Evolutionary conservation across 1,284 basidiomycete species (phyloP).

Genomic region (Coriolopsis trogii): DNA sequence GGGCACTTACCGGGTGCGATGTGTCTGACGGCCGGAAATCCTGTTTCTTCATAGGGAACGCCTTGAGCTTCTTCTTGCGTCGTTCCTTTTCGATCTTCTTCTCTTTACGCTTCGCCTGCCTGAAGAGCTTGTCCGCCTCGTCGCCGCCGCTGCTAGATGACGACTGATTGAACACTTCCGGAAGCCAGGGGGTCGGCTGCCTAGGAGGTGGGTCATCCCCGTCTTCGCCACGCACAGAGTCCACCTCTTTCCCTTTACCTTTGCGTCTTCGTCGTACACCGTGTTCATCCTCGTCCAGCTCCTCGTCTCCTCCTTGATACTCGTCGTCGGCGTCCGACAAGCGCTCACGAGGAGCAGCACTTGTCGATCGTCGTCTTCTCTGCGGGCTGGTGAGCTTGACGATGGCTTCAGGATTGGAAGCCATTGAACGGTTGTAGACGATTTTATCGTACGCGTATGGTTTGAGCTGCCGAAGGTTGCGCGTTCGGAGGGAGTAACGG

Average conservation of each 20-base stretch:
- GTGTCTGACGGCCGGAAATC: conserved; percentile 9
- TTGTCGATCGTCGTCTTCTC: conserved; percentile 15
- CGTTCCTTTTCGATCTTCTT: conserved; percentile 15
- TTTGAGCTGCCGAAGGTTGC: conserved; percentile 26
- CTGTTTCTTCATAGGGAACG: conserved; percentile 15
- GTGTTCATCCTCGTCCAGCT: conserved; percentile 11
- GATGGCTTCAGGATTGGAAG: conserved; percentile 31
- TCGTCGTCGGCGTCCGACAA: conserved; percentile 21
- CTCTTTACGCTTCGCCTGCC: not conserved
- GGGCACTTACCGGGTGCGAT: not conserved
- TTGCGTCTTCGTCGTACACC: conserved; percentile 12
- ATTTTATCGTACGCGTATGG: conserved; percentile 31
- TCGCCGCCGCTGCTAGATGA: conserved; percentile 24
- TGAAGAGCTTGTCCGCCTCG: conserved; percentile 10
- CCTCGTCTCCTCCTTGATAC: conserved; percentile 13
- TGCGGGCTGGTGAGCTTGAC: conserved; percentile 27
- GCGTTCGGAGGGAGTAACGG: conserved; percentile 30
- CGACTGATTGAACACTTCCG: conserved; percentile 14
- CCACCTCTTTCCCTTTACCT: conserved; percentile 5
- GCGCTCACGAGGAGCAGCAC: not conserved
- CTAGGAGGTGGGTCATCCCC: not conserved
- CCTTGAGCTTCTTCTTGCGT: conserved; percentile 8
- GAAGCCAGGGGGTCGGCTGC: conserved; percentile 1
- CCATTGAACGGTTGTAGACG: conserved; percentile 29
- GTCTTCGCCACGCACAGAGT: not conserved